Evolutionary conservation across 768 basidiomycete species (phyloP).

Genomic region (Boletus patriciae): DNA sequence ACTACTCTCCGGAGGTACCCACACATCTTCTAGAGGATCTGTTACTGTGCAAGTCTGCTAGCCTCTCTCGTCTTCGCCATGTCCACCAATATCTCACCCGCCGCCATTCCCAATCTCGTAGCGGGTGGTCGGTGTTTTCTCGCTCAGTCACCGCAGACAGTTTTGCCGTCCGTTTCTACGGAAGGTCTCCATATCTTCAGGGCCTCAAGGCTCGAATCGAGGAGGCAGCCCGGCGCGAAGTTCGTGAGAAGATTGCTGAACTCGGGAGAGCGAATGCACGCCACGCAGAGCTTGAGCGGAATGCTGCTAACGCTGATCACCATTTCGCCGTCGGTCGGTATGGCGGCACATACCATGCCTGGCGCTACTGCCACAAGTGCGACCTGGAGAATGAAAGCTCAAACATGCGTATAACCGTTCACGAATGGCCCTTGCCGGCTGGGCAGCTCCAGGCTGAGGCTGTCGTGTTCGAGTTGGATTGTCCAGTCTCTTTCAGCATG

Average conservation of each 20-base stretch:
- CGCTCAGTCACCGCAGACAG: conserved; percentile 8
- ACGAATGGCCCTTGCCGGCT: conserved; percentile 50
- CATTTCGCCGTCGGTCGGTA: neutral
- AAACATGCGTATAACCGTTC: conserved; percentile 32
- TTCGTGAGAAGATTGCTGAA: conserved; percentile 30
- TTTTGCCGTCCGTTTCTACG: conserved; percentile 40
- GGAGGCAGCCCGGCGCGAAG: conserved; percentile 18
- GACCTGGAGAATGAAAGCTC: conserved; percentile 15
- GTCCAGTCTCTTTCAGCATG: conserved; percentile 39
- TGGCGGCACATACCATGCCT: neutral
- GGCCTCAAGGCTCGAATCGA: conserved; percentile 33
- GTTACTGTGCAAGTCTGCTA: conserved; percentile 29
- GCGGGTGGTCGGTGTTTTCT: conserved; percentile 37
- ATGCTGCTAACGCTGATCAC: conserved; percentile 11
- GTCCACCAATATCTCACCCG: conserved; percentile 33
- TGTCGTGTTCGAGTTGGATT: conserved; percentile 43
- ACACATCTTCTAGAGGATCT: conserved; percentile 25
- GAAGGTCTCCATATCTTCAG: conserved; percentile 21
- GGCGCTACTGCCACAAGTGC: conserved; percentile 33
- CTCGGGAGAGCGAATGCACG: conserved; percentile 23
- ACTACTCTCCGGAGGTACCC: conserved; percentile 37
- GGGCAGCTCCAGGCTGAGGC: conserved; percentile 22
- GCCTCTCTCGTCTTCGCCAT: conserved; percentile 27
- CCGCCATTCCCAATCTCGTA: conserved; percentile 24
- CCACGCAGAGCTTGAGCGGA: conserved; percentile 17